Evolutionary conservation across 2,329 filamentous ascomycete species (phyloP), one percentile per base, ranked within the genome.

Genomic region (Colletotrichum siamense): DNA sequence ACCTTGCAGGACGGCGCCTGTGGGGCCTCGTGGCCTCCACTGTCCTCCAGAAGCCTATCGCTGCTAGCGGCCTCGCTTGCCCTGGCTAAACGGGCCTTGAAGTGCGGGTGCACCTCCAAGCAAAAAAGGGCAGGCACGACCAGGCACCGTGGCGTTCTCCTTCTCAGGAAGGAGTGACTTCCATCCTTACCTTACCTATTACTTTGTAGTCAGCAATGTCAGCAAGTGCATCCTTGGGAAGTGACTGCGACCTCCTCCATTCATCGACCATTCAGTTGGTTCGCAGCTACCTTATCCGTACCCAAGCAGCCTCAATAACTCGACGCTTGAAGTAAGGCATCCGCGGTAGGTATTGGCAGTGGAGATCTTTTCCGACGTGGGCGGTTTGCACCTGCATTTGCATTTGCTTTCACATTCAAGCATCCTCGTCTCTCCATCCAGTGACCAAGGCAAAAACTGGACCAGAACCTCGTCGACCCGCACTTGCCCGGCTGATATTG

Each of bases 21-120:
- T 64, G 71, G 70, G 64, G 39, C 69, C 70, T 76, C 57, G 22
- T 74, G 57, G 73, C 39, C 63, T 57, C 71, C 71, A 74, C n/a
- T 30, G 55, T 61, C 62, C 69, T 62, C 72, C 72, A 75, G 72
- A 72, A 75, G 73, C 64, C 73, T 76, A 76, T 74, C 44, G 70
- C 55, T 69, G 64, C 39, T 76, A 74, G 73, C 49, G 64, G 44
- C 59, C 64, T 73, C 39, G 63, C 64, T 74, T 44, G 63, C 57
- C 72, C 68, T 75, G 52, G 69, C 69, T 55, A 72, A 44, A 63
- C 55, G 64, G 64, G 18, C 34, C 55, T 49, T 63, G 24, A 26
- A 61, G 18, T 62, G 39, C 39, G 39, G 36, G 16, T 39, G 57
- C 57, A 49, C 39, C 39, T 52, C 12, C n/a, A 62, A 12, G 28